phyloP scores from a whole-genome alignment of 129 eudicot species.

The Ambrosia trifida region DNA sequence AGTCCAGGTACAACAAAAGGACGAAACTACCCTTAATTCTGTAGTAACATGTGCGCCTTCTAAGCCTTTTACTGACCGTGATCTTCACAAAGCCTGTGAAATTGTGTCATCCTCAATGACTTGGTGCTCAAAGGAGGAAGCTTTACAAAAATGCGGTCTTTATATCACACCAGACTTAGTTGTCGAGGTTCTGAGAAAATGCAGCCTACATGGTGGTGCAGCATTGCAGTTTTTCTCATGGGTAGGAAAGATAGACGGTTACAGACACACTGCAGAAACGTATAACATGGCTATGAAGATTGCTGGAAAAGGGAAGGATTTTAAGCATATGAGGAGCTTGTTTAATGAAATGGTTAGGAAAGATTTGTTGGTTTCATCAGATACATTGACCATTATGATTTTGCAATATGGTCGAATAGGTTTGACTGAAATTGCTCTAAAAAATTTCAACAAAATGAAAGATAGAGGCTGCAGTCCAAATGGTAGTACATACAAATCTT shows the following conservation, averaged over 20 bases:
- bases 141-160: slow-evolving; percentile 44
- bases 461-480: slow-evolving; percentile 58
- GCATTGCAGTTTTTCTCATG: slow-evolving; percentile 73
- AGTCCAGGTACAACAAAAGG: not conserved
- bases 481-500: slow-evolving; percentile 59
- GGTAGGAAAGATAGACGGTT: slow-evolving; percentile 62
- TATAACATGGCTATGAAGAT: slow-evolving; percentile 84
- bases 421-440: slow-evolving; percentile 71
- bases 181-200: slow-evolving; percentile 48
- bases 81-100: slow-evolving; percentile 43
- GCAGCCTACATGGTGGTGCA: slow-evolving; percentile 43
- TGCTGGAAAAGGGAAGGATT: slow-evolving; percentile 83
- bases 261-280: slow-evolving; percentile 56
- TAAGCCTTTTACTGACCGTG: slow-evolving; percentile 35
- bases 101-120: slow-evolving; percentile 61
- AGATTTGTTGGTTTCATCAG: slow-evolving; percentile 55
- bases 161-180: slow-evolving; percentile 62
- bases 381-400: slow-evolving; percentile 90
- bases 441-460: slow-evolving; percentile 67
- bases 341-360: slow-evolving; percentile 71
- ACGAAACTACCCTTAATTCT: slow-evolving; percentile 16
- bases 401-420: slow-evolving; percentile 83
- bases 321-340: slow-evolving; percentile 69
- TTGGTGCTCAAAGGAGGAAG: slow-evolving; percentile 60
- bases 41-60: not conserved